Percentiles rank a stretch among this genome's conserved stretches.
Conservation (phyloP, 768 basidiomycete species). For the Boletales sp. region DNA sequence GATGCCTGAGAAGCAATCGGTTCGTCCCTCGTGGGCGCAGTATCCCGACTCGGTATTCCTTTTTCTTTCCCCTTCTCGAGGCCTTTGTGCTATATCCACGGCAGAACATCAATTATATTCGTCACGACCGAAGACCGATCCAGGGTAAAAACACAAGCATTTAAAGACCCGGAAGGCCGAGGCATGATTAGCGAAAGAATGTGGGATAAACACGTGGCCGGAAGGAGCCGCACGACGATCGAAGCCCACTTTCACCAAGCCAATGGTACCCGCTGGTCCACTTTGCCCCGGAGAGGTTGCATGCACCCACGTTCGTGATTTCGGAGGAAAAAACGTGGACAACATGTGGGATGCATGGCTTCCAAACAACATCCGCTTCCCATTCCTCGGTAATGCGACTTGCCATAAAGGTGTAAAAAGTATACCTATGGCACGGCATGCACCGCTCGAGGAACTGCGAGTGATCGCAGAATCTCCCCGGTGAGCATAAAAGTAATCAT, state of each 20-base stretch:
- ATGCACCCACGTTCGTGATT: neutral
- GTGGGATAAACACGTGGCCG: neutral
- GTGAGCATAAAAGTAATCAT: neutral
- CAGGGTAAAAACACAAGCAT: neutral
- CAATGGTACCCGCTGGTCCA: neutral
- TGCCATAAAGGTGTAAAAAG: neutral
- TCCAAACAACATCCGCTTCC: neutral
- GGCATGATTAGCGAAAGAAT: neutral
- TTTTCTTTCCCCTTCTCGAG: neutral
- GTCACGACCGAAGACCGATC: neutral
- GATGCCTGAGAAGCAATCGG: neutral
- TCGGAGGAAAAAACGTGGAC: neutral
- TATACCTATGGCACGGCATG: neutral
- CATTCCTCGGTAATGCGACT: neutral
- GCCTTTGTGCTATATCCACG: constrained; percentile 1
- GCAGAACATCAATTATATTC: constrained; percentile 5
- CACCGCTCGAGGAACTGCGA: neutral
- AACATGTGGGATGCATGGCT: neutral
- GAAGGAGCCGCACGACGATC: neutral
- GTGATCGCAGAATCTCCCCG: neutral
- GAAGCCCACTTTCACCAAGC: neutral
- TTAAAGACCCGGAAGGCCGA: neutral
- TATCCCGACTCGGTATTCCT: neutral
- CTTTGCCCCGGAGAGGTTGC: neutral
- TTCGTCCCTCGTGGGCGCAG: neutral